These are phyloP conservation scores for Triticum timopheevii DNA, from an alignment of 176 grass and related monocot species.

Conservation along the genomic window DNA sequence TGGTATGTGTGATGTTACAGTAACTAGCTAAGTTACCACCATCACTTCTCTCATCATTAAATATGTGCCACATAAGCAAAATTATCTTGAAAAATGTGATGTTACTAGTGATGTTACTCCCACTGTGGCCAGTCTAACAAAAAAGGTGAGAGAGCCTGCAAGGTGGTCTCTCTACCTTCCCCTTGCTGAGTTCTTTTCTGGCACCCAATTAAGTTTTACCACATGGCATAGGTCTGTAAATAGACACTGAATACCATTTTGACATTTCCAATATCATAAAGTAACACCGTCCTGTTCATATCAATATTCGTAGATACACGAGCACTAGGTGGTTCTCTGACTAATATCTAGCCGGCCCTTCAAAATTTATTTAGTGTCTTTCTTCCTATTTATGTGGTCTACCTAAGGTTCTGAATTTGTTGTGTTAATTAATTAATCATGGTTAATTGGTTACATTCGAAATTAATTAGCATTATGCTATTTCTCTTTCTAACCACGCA, in stretches of 20 bases:
- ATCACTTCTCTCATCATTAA: too few species aligned
- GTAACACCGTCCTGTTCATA: neutral
- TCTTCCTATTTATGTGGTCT: too few species aligned
- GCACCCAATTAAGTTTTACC: constrained; percentile 7
- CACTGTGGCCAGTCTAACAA: neutral
- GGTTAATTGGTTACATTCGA: neutral
- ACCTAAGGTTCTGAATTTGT: neutral
- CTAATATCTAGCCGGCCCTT: neutral
- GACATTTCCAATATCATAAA: neutral
- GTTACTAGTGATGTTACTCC: too few species aligned
- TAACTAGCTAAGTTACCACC: too few species aligned
- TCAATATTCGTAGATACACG: neutral
- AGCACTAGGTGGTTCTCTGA: neutral
- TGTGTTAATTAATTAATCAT: neutral
- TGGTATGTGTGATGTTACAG: too few species aligned
- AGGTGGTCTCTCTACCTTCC: neutral
- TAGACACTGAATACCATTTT: neutral
- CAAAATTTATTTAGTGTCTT: neutral
- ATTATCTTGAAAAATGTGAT: too few species aligned
- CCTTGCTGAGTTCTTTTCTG: neutral
- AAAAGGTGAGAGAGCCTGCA: neutral
- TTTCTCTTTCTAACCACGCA: too few species aligned
- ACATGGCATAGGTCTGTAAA: neutral
- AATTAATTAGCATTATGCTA: neutral
- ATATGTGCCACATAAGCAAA: too few species aligned